A percentile compares a stretch with the other conserved stretches of the same genome.
Evolutionary conservation across 176 grass and related monocot genomes (phyloP).

Genomic region (Luzula sylvatica): DNA sequence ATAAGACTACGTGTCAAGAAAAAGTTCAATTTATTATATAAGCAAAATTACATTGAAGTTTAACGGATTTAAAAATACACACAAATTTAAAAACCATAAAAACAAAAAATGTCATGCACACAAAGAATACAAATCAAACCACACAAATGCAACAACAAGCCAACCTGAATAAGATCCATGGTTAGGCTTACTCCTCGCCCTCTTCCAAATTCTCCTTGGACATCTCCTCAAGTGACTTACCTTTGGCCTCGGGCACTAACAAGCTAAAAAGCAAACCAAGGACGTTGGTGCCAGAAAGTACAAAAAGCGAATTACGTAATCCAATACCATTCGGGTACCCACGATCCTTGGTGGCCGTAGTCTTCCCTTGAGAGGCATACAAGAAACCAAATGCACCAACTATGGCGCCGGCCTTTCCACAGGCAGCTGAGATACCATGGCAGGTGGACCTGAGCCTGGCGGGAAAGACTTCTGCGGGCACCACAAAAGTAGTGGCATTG

Average conservation of each 20-base stretch:
- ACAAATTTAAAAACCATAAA: too few species aligned
- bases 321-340: constrained; percentile 40
- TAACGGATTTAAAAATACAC: too few species aligned
- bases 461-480: constrained; percentile 29
- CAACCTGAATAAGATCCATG: neutral
- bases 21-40: too few species aligned
- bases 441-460: constrained; percentile 41
- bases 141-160: neutral
- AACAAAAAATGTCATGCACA: too few species aligned
- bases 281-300: constrained; percentile 27
- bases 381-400: constrained; percentile 46
- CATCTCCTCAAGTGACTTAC: constrained; percentile 58
- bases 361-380: constrained; percentile 40
- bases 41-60: too few species aligned
- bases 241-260: constrained; percentile 50
- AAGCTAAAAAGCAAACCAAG: constrained; percentile 30
- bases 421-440: constrained; percentile 60
- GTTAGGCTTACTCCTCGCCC: neutral
- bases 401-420: constrained; percentile 49
- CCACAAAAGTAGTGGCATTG: constrained; percentile 34
- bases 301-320: constrained; percentile 31
- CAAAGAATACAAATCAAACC: neutral
- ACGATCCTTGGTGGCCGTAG: constrained; percentile 15
- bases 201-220: constrained; percentile 29
- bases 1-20: too few species aligned